These are phyloP conservation scores for Sinapis alba DNA, from an alignment of 441 rosid genomes.

Conservation along the genomic window DNA sequence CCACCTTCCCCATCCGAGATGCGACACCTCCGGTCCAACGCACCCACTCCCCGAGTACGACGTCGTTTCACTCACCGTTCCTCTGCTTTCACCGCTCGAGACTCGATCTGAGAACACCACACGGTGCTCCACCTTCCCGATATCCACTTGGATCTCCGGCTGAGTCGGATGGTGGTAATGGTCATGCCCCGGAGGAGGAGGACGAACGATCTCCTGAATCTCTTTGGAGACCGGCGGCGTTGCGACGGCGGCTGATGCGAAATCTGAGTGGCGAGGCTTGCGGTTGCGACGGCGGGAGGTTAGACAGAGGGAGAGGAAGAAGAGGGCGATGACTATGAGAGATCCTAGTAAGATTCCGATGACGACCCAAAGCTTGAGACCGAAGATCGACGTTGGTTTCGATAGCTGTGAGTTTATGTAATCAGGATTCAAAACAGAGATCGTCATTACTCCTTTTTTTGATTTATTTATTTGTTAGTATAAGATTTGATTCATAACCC, in stretches of 20 bases:
- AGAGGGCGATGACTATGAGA: slow-evolving; percentile 70
- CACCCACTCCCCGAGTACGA: slow-evolving; percentile 71
- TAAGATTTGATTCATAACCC: not conserved
- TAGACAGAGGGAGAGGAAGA: slow-evolving; percentile 85
- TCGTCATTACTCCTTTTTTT: slow-evolving; percentile 5
- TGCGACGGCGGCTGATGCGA: slow-evolving; percentile 26
- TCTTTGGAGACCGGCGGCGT: slow-evolving; percentile 83
- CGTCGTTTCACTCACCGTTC: slow-evolving; percentile 74
- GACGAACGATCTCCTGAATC: slow-evolving; percentile 71
- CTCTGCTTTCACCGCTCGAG: slow-evolving; percentile 83
- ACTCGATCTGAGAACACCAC: slow-evolving; percentile 73
- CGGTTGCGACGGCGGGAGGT: slow-evolving; percentile 76
- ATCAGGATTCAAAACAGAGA: slow-evolving; percentile 80
- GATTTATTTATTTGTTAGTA: not conserved
- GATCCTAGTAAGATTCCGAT: slow-evolving; percentile 89
- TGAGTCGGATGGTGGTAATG: slow-evolving; percentile 40
- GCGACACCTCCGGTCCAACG: slow-evolving; percentile 91
- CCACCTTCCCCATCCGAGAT: slow-evolving; percentile 98
- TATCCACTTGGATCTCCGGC: slow-evolving; percentile 75
- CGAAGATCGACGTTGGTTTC: slow-evolving; percentile 87
- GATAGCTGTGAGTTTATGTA: slow-evolving; percentile 78
- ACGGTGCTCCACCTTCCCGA: slow-evolving; percentile 83
- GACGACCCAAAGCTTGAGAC: slow-evolving; percentile 91
- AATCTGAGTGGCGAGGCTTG: slow-evolving; percentile 22
- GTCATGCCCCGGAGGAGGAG: slow-evolving; percentile 29